Base-by-base conservation (phyloP, 1,284 basidiomycete species). In the Cryptococcus floricola region DNA sequence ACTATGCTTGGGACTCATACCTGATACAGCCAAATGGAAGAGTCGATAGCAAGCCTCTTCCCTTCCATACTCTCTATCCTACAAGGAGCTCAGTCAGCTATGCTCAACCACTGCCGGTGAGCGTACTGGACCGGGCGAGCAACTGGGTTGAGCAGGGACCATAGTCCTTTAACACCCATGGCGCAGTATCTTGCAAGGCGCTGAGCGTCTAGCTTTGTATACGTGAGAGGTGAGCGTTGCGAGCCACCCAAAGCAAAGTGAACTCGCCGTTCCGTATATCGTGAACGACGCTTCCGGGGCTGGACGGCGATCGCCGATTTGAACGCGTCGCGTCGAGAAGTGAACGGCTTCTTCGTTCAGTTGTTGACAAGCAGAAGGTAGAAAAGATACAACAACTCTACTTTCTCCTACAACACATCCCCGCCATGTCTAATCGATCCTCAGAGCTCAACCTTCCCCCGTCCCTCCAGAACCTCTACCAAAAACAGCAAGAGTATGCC, bases 11-110 rank as follows among this genome's bases (percentile, higher is more conserved):
- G 27, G 13, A 16, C 10, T 48, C 69, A 39, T 27, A 77, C 77
- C 59, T 78, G 77, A 54, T 99, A 98, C 59, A 99, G 87, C 96
- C 96, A 99, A 65, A 99, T 97, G 62, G 92, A 97, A 3, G 93
- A 97, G 78, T 99, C 96, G 62, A 99, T 98, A 0, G 93, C 93
- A 78, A 97, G 84, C 4, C 85, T 80, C 73, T 92, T 93, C 27
- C 91, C 90, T 69, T 93, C 91, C 74, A 94, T 83, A 1, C 88
- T 91, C 77, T 97, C 93, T 53, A 96, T 81, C 73, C 90, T 93
- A 72, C 8, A 39, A 19, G 16, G 1, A 9, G 7, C 34, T 56
- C 19, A 44, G 38, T 45, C 31, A 54, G 44, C 43, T 49, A 39
- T n/a, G 27, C 16, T 39, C 13, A 14, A 45, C n/a, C 27, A 23